A percentile compares a stretch with the other conserved stretches of the same genome.
These are phyloP conservation scores for Aspergillus unguis DNA, from an alignment of 2,329 filamentous ascomycete species.

Conservation along the genomic window DNA sequence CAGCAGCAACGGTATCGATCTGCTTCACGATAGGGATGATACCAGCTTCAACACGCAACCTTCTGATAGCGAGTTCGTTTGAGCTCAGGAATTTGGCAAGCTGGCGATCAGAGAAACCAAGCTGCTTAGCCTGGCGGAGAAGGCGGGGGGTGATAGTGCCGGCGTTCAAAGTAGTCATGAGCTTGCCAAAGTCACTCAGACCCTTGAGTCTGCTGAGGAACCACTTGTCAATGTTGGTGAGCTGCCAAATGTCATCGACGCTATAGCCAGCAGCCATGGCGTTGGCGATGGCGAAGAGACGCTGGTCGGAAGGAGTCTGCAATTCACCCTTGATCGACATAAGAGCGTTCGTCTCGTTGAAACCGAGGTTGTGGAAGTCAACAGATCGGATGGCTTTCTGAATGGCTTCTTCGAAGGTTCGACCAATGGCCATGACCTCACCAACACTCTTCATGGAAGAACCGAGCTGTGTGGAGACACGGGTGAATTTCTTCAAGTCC, in stretches of 20 bases:
- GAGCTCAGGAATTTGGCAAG: slow-evolving; percentile 92
- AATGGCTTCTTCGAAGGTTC: slow-evolving; percentile 96
- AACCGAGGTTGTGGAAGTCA: slow-evolving; percentile 92
- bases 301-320: slow-evolving; percentile 95
- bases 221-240: slow-evolving; percentile 99
- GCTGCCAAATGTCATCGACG: slow-evolving; percentile 95
- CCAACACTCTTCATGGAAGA: slow-evolving; percentile 99
- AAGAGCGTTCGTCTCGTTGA: slow-evolving; percentile 83
- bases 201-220: slow-evolving; percentile 90
- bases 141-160: slow-evolving; percentile 62
- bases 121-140: slow-evolving; percentile 80
- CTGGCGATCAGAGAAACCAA: slow-evolving; percentile 92
- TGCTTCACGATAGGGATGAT: slow-evolving; percentile 93
- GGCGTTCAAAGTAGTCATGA: slow-evolving; percentile 68
- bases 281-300: slow-evolving; percentile 95
- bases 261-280: slow-evolving; percentile 93
- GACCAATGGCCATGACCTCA: slow-evolving; percentile 96
- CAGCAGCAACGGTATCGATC: slow-evolving; percentile 96
- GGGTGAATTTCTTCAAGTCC: slow-evolving; percentile 98
- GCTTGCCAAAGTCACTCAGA: slow-evolving; percentile 81
- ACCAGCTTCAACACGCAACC: slow-evolving; percentile 76
- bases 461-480: slow-evolving; percentile 90
- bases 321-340: slow-evolving; percentile 97
- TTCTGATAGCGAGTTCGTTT: slow-evolving; percentile 85
- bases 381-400: slow-evolving; percentile 96